Conservation (phyloP, 257 asterid genomes). For the Petunia secreta region DNA sequence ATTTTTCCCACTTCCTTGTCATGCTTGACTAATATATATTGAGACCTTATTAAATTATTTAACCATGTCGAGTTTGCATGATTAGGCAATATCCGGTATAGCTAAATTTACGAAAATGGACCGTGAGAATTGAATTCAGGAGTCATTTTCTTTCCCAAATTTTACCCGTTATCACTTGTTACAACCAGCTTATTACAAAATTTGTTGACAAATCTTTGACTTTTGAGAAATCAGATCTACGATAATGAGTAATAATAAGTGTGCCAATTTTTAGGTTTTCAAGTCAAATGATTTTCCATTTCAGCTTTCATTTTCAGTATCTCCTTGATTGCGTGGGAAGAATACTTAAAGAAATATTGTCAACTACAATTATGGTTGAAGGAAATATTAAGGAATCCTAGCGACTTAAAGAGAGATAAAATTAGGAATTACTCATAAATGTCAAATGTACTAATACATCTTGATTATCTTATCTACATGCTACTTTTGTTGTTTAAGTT, state of each 20-base stretch:
- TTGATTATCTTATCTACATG: background rate
- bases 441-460: constrained; percentile 19
- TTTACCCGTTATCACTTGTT: too few relatives aligned
- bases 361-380: constrained; percentile 31
- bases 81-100: too few relatives aligned
- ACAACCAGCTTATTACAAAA: too few relatives aligned
- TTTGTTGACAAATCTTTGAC: background rate
- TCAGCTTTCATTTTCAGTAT: constrained; percentile 44
- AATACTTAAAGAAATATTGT: constrained; percentile 31
- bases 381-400: constrained; percentile 16
- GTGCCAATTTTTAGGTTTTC: background rate
- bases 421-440: background rate
- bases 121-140: too few relatives aligned
- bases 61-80: too few relatives aligned
- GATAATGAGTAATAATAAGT: background rate
- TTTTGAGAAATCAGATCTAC: background rate
- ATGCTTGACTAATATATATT: too few relatives aligned
- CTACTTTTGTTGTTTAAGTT: background rate
- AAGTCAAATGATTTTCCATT: constrained; percentile 53
- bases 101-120: too few relatives aligned
- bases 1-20: too few relatives aligned
- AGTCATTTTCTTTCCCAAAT: too few relatives aligned
- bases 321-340: constrained; percentile 38
- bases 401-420: background rate
- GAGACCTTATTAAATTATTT: too few relatives aligned